Evolutionary conservation across 2,329 filamentous ascomycete genomes (phyloP).

Genomic region (Colletotrichum lupini): DNA sequence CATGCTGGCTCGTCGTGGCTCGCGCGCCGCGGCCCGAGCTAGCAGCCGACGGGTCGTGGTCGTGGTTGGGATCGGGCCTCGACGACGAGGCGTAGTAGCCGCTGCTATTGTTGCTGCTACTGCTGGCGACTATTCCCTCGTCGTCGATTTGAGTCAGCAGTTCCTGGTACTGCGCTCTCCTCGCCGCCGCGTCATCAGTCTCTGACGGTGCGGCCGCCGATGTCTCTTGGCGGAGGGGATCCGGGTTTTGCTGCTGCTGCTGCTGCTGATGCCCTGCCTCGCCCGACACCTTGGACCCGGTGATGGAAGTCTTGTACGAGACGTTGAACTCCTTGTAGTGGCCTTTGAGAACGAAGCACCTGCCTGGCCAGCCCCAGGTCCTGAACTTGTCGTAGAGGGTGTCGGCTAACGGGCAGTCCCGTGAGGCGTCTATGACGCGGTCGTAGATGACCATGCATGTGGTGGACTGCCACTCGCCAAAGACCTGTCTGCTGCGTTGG

Average conservation of each 20-base stretch:
- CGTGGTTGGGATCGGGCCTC: background rate
- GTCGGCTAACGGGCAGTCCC: constrained; percentile 63
- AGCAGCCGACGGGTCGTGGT: constrained; percentile 1
- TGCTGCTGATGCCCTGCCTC: constrained; percentile 47
- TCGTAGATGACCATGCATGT: constrained; percentile 66
- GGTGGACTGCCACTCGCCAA: constrained; percentile 58
- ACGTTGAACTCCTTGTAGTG: constrained; percentile 66
- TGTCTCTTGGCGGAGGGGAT: constrained; percentile 36
- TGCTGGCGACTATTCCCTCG: constrained; percentile 18
- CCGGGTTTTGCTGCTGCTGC: constrained; percentile 41
- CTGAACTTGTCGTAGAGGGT: constrained; percentile 57
- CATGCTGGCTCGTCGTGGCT: constrained; percentile 55
- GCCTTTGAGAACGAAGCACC: constrained; percentile 65
- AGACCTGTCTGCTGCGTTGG: constrained; percentile 57
- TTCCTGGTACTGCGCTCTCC: constrained; percentile 30
- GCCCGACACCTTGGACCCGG: constrained; percentile 53
- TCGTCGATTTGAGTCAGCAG: constrained; percentile 28
- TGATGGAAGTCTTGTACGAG: constrained; percentile 63
- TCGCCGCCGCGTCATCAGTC: constrained; percentile 11
- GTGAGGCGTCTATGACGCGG: constrained; percentile 58
- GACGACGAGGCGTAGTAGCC: background rate
- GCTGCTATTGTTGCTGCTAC: background rate
- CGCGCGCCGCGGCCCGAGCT: constrained; percentile 48
- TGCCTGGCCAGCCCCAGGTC: constrained; percentile 59
- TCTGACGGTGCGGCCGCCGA: background rate